These are phyloP conservation scores for Wilcoxina mikolae DNA, from an alignment of 495 filamentous ascomycete species.

Conservation along the genomic window DNA sequence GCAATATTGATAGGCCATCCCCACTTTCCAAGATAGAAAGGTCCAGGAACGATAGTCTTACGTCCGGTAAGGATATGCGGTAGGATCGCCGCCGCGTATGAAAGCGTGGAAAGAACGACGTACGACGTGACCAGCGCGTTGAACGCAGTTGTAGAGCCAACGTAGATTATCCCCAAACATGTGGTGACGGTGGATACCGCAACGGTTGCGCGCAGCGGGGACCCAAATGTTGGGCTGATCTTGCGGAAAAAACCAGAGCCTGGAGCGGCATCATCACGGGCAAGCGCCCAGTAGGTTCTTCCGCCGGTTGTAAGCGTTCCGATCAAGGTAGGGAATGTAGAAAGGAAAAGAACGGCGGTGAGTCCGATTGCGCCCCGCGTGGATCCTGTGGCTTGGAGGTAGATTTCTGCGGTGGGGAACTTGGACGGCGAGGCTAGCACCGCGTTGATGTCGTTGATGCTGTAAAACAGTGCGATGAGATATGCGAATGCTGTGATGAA, in stretches of 20 bases:
- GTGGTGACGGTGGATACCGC: slow-evolving; percentile 47
- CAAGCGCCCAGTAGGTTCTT: slow-evolving; percentile 75
- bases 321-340: slow-evolving; percentile 45
- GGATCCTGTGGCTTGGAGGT: slow-evolving; percentile 59
- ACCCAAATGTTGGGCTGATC: slow-evolving; percentile 41
- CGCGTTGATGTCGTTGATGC: slow-evolving; percentile 47
- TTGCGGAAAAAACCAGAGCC: slow-evolving; percentile 35
- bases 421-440: slow-evolving; percentile 42
- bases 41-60: slow-evolving; percentile 47
- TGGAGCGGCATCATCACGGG: slow-evolving; percentile 54
- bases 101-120: slow-evolving; percentile 55
- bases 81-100: slow-evolving; percentile 61
- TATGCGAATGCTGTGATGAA: slow-evolving; percentile 55
- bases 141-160: slow-evolving; percentile 62
- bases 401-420: slow-evolving; percentile 67
- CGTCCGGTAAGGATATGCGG: slow-evolving; percentile 55
- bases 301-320: slow-evolving; percentile 61
- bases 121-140: slow-evolving; percentile 59
- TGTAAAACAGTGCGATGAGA: slow-evolving; percentile 58
- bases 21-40: slow-evolving; percentile 50
- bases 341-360: slow-evolving; percentile 46
- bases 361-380: slow-evolving; percentile 37
- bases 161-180: slow-evolving; percentile 56
- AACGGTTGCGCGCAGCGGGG: slow-evolving; percentile 55
- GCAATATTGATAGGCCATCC: slow-evolving; percentile 48